These are phyloP conservation scores for Knoxia roxburghii DNA, from an alignment of 257 asterid genomes.

Conservation along the genomic window DNA sequence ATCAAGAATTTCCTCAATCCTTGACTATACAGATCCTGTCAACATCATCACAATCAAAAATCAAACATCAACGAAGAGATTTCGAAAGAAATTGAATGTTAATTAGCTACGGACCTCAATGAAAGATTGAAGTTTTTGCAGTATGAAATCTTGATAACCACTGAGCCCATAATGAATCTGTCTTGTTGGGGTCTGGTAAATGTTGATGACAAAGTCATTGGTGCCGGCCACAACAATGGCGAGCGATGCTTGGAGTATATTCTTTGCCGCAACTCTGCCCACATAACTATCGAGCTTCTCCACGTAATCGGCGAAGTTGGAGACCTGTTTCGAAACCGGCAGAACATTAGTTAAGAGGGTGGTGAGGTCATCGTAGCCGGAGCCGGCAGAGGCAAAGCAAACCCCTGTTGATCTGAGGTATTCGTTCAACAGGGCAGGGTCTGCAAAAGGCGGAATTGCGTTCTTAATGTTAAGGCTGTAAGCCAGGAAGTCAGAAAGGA, in stretches of 20 bases:
- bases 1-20: conserved; percentile 25
- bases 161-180: conserved; percentile 2
- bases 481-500: conserved; percentile 24
- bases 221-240: conserved; percentile 18
- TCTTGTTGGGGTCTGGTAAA: conserved; percentile 9
- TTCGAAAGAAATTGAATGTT: too few relatives aligned
- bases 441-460: conserved; percentile 24
- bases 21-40: conserved; percentile 12
- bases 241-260: conserved; percentile 14
- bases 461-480: conserved; percentile 15
- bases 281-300: neutral
- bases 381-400: conserved; percentile 30
- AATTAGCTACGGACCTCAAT: conserved; percentile 25
- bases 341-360: conserved; percentile 5
- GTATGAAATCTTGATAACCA: conserved; percentile 22
- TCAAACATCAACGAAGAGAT: neutral
- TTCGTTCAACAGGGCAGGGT: neutral
- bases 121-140: conserved; percentile 10
- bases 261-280: conserved; percentile 12
- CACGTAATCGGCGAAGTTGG: conserved; percentile 9
- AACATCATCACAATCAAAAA: neutral
- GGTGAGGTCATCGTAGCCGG: conserved; percentile 28
- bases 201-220: conserved; percentile 16
- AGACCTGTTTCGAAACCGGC: conserved; percentile 18
- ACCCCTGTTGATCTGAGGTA: conserved; percentile 24